Evolutionary conservation across 148 eudicot genomes (phyloP).

Genomic region (Vaccinium vitisidaea): DNA sequence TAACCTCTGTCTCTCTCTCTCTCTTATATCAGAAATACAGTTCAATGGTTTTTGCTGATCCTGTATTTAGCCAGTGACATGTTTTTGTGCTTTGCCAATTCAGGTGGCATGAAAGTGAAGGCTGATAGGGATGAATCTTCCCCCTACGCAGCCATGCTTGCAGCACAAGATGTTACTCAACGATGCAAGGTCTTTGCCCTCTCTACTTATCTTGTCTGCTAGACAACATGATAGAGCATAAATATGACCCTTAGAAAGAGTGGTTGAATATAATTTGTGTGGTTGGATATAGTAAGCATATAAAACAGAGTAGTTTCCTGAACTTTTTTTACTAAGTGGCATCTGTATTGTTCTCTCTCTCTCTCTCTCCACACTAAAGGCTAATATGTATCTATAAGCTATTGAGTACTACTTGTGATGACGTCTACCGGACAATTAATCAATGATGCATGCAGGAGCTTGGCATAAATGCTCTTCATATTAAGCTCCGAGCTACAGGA

Average conservation of each 20-base stretch:
- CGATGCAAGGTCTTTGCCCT: slow-evolving; percentile 40
- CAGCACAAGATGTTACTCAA: slow-evolving; percentile 54
- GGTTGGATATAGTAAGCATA: neutral
- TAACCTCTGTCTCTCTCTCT: neutral
- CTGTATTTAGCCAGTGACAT: neutral
- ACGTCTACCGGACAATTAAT: neutral
- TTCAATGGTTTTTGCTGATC: neutral
- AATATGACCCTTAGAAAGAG: neutral
- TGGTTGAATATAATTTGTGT: neutral
- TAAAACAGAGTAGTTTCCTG: neutral
- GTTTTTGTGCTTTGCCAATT: neutral
- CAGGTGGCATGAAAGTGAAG: slow-evolving; percentile 38
- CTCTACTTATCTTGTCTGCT: neutral
- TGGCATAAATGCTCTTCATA: slow-evolving; percentile 23
- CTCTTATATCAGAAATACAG: neutral
- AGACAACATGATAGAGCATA: neutral
- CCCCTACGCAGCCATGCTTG: slow-evolving; percentile 38
- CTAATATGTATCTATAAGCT: neutral
- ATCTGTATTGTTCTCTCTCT: no score
- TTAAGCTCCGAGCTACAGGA: slow-evolving; percentile 25
- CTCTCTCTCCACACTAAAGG: neutral
- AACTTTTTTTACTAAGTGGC: neutral
- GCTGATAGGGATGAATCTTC: slow-evolving; percentile 21
- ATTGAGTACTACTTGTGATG: neutral
- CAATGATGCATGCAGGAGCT: slow-evolving; percentile 8